phyloP scores from a whole-genome alignment of 1,284 basidiomycete genomes.

The Rhodotorula sp. region DNA sequence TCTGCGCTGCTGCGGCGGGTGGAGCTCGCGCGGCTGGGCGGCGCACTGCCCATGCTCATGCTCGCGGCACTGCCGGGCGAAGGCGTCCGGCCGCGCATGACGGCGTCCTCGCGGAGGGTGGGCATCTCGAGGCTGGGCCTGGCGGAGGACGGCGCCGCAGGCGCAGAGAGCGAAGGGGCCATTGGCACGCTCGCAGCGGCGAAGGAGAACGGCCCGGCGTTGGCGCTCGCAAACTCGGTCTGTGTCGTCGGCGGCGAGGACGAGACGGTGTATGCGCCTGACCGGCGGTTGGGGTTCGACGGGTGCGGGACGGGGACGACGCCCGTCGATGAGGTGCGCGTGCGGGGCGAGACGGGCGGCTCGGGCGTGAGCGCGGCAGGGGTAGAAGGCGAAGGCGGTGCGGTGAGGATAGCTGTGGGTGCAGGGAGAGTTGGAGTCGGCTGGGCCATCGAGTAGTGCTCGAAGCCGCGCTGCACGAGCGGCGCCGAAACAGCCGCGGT shows the following conservation, averaged over 20 bases:
- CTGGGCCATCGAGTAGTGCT: constrained; percentile 14
- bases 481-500: constrained; percentile 34
- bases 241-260: constrained; percentile 33
- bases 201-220: constrained; percentile 40
- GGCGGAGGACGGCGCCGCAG: constrained; percentile 11
- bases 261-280: constrained; percentile 25
- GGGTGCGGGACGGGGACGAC: constrained; percentile 4
- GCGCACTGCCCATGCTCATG: neutral
- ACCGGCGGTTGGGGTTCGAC: constrained; percentile 25
- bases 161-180: constrained; percentile 33
- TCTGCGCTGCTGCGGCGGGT: neutral
- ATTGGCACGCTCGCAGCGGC: constrained; percentile 15
- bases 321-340: constrained; percentile 21
- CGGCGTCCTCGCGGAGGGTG: constrained; percentile 6
- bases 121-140: neutral
- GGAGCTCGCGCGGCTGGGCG: neutral
- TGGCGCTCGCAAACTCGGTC: constrained; percentile 34
- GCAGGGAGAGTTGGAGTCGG: neutral
- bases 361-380: constrained; percentile 12
- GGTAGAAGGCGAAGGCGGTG: neutral
- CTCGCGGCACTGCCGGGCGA: neutral
- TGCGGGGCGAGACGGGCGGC: constrained; percentile 15
- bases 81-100: constrained; percentile 21
- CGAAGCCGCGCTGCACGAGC: constrained; percentile 29
- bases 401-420: neutral